Base-by-base conservation (phyloP, 2,329 filamentous ascomycete species). In the Cladosporium halotolerans region DNA sequence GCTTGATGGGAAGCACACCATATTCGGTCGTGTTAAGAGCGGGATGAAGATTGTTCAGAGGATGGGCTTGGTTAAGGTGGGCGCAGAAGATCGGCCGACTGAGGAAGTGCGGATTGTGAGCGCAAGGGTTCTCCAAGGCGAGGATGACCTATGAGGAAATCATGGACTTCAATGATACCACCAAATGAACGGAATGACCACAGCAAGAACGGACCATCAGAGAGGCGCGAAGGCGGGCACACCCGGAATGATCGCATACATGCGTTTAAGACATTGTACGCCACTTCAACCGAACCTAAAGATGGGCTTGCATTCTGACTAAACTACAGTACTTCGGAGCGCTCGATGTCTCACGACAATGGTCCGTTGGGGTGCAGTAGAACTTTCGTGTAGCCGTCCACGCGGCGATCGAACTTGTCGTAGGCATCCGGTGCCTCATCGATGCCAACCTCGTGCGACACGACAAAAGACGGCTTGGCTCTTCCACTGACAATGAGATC, bases 1-100 rank as follows among this genome's bases (percentile, higher is more conserved):
- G 92, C 73, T 99, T 55, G 93, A 99, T 72, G 90, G 91, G 18
- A 96, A 96, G 72, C 92, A 99, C 70, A 95, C 91, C 9, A 95
- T 99, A 61, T 99, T 99, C 68, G 93, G 93, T 1, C 77, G 92
- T 51, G 90, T 99, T 38, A 91, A 87, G 74, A 81, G 73, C 52
- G 93, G 93, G 0, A 82, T 97, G 79, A 77, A 80, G 53, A 78
- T 92, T n/a, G 84, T 97, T 28, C 85, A 89, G 75, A 80, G 89
- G 60, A 88, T 99, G 82, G 93, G 91, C 0, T 69, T 93, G 54
- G 89, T 96, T 46, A 89, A 87, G 74, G 96, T 90, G 1, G 88
- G 83, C 19, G 73, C 74, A 7, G 89, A 92, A 62, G 93, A 97
- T 70, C 76, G 85, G 62, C 93, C 93, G 0, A 72, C 83, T 5